phyloP scores from a whole-genome alignment of 345 rosid genomes.

The Pseudoturritis turrita region DNA sequence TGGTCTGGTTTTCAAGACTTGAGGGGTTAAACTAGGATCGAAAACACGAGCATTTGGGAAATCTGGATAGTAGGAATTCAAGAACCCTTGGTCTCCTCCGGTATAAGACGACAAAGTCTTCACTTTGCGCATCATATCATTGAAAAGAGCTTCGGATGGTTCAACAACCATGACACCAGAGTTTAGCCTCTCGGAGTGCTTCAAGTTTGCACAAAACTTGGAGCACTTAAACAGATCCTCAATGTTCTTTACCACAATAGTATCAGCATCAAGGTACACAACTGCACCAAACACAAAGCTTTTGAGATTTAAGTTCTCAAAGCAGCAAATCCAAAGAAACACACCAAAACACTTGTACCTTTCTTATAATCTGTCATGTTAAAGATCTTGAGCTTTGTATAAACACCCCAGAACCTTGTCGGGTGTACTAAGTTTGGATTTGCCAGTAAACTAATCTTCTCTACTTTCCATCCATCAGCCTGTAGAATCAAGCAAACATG shows the following conservation, averaged over 20 bases:
- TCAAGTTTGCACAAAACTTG: slow-evolving; percentile 89
- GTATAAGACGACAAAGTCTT: slow-evolving; percentile 76
- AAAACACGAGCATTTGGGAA: slow-evolving; percentile 84
- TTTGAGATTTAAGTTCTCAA: too few species aligned
- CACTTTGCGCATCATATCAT: slow-evolving; percentile 87
- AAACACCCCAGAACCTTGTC: slow-evolving; percentile 92
- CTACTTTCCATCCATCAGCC: slow-evolving; percentile 98
- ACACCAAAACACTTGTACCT: slow-evolving; percentile 38
- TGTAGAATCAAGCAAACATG: slow-evolving; percentile 24
- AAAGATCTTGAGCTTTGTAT: slow-evolving; percentile 90
- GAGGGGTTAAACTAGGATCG: slow-evolving; percentile 56
- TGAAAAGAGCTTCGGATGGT: slow-evolving; percentile 67
- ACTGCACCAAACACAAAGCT: slow-evolving; percentile 40
- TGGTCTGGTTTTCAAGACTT: slow-evolving; percentile 56
- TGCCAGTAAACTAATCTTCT: slow-evolving; percentile 74
- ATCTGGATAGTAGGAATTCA: slow-evolving; percentile 74
- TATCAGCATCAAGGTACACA: slow-evolving; percentile 95
- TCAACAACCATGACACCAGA: slow-evolving; percentile 98
- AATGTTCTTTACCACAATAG: slow-evolving; percentile 86
- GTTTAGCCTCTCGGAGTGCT: slow-evolving; percentile 94
- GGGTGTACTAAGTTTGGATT: slow-evolving; percentile 93
- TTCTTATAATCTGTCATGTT: slow-evolving; percentile 83
- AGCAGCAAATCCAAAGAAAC: not conserved
- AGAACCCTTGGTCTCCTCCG: slow-evolving; percentile 94
- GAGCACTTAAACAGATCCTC: slow-evolving; percentile 77